phyloP scores from a whole-genome alignment of 2,329 filamentous ascomycete species.

The Pleurostoma richardsiae region DNA sequence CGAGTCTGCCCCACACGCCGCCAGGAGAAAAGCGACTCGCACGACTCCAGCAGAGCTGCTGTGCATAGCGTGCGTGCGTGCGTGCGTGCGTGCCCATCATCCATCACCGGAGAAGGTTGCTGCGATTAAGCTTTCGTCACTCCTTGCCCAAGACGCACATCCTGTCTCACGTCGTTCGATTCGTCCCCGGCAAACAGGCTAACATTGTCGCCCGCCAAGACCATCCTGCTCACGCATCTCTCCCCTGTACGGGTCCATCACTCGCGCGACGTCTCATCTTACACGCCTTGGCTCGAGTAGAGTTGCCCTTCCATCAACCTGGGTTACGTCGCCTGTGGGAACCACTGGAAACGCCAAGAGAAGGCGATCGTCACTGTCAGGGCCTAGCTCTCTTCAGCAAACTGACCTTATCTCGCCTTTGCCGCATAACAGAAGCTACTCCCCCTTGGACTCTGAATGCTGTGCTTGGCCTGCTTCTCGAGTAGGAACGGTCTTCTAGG shows the following conservation, averaged over 20 bases:
- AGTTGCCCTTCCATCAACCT: conserved; percentile 4
- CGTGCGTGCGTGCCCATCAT: conserved; percentile 2
- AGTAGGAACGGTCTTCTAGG: no score
- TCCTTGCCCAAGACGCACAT: conserved; percentile 3
- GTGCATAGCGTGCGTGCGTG: neutral
- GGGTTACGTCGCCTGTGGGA: no score
- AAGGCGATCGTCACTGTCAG: no score
- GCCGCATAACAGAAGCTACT: no score
- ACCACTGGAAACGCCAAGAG: no score
- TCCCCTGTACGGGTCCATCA: conserved; percentile 4
- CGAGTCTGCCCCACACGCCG: neutral
- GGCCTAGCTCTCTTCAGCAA: no score
- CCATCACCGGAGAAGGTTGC: conserved; percentile 4
- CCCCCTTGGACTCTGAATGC: no score
- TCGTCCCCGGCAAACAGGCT: conserved; percentile 3
- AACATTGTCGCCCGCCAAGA: conserved; percentile 11
- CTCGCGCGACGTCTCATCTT: conserved; percentile 12
- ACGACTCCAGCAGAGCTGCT: neutral
- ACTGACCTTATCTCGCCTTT: no score
- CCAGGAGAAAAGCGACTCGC: neutral
- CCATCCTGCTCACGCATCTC: conserved; percentile 2
- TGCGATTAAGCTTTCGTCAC: conserved; percentile 13
- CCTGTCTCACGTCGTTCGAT: neutral
- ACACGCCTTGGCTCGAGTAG: conserved; percentile 5
- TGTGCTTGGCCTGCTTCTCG: no score